These are phyloP conservation scores for Pythium aquatile DNA, from an alignment of 352 stramenopile genomes.

Conservation along the genomic window DNA sequence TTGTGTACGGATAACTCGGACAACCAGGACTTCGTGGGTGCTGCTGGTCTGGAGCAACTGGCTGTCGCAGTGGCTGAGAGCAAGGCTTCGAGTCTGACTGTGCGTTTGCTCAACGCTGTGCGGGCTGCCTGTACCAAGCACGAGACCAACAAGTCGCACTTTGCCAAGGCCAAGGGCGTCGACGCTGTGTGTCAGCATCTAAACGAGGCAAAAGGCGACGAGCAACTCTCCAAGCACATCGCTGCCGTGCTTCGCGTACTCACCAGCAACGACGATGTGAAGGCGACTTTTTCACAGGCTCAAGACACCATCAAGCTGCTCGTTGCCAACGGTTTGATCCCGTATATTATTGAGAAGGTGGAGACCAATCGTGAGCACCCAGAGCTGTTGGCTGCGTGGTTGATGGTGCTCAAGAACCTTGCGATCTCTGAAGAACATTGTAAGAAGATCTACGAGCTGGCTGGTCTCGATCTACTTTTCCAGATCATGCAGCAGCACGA, in stretches of 20 bases:
- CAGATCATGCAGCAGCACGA: slow-evolving; percentile 54
- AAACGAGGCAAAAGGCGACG: slow-evolving; percentile 28
- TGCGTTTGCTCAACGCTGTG: slow-evolving; percentile 35
- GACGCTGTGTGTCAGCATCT: slow-evolving; percentile 39
- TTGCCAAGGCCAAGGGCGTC: slow-evolving; percentile 49
- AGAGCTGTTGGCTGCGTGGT: slow-evolving; percentile 57
- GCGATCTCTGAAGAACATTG: slow-evolving; percentile 78
- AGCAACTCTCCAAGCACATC: slow-evolving; percentile 46
- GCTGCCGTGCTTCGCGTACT: slow-evolving; percentile 53
- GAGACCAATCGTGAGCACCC: slow-evolving; percentile 28
- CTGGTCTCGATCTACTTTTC: slow-evolving; percentile 54
- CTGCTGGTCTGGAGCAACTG: slow-evolving; percentile 35
- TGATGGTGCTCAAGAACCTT: slow-evolving; percentile 74
- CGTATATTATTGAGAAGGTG: slow-evolving; percentile 46
- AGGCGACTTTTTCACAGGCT: slow-evolving; percentile 63
- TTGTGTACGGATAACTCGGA: slow-evolving; percentile 49
- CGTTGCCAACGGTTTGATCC: slow-evolving; percentile 47
- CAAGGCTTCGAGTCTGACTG: slow-evolving; percentile 13
- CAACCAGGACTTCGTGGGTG: slow-evolving; percentile 65
- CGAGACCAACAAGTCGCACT: slow-evolving; percentile 66
- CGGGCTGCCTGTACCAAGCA: slow-evolving; percentile 56
- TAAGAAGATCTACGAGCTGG: slow-evolving; percentile 60
- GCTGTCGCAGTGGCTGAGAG: slow-evolving; percentile 28
- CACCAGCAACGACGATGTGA: slow-evolving; percentile 70
- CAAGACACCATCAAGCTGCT: slow-evolving; percentile 71